Percentiles rank a stretch among this genome's conserved stretches.
Conservation (phyloP, 192 early-diverging fungal species). For the Geranomyces variabilis region DNA sequence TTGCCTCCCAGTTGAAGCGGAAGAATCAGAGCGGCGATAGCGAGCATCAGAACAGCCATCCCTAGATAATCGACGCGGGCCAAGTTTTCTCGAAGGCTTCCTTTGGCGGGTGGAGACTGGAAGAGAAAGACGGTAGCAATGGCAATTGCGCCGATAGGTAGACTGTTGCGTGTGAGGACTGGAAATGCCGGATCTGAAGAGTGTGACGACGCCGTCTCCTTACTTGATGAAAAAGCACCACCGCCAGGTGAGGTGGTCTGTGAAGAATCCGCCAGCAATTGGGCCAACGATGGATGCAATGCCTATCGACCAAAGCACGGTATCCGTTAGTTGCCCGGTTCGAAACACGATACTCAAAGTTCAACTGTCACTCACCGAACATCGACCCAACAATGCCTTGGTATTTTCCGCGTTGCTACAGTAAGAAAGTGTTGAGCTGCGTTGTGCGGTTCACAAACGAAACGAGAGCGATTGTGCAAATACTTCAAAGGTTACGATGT, state of each 20-base stretch:
- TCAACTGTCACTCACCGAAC: no score
- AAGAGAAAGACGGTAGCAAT: constrained; percentile 57
- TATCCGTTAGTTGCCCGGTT: no score
- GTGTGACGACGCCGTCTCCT: no score
- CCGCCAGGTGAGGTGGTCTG: constrained; percentile 52
- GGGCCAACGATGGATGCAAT: constrained; percentile 79
- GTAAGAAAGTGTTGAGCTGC: no score
- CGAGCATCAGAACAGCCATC: no score
- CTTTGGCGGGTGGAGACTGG: constrained; percentile 59
- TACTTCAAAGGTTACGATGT: no score
- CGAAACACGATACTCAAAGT: no score
- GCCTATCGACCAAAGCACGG: no score
- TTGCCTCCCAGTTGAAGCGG: constrained; percentile 73
- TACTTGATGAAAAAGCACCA: constrained; percentile 86
- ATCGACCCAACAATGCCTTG: constrained; percentile 72
- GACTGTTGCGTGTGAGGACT: no score
- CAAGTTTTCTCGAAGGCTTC: constrained; percentile 48
- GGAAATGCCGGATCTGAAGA: no score
- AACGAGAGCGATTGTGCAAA: constrained; percentile 87
- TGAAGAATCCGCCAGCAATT: constrained; percentile 79
- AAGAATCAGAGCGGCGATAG: constrained; percentile 5
- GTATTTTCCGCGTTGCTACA: constrained; percentile 74
- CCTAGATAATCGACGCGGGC: constrained; percentile 72
- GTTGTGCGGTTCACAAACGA: no score
- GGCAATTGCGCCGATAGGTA: constrained; percentile 78